Evolutionary conservation across 148 eudicot species (phyloP).

Genomic region (Heliamphora exappendiculata): DNA sequence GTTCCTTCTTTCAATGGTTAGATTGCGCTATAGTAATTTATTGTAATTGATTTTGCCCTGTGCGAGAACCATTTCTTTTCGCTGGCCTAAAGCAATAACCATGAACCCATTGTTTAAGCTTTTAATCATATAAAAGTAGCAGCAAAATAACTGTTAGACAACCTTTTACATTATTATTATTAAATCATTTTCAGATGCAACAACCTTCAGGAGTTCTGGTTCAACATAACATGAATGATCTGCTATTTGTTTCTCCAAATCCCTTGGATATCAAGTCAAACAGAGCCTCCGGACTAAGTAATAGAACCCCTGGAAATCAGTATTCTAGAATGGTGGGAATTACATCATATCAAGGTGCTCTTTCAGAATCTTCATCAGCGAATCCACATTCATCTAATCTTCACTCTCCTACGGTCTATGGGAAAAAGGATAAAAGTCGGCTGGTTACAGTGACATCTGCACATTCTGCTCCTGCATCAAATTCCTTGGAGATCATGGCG

Average conservation of each 20-base stretch:
- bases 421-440: conserved; percentile 35
- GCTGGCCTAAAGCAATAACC: neutral
- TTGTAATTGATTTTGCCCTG: no score
- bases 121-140: neutral
- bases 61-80: neutral
- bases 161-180: neutral
- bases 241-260: conserved; percentile 42
- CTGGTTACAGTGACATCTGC: conserved; percentile 24
- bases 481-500: conserved; percentile 23
- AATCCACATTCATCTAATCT: conserved; percentile 22
- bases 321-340: conserved; percentile 26
- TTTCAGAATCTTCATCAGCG: conserved; percentile 26
- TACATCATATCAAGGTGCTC: conserved; percentile 22
- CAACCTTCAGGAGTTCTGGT: conserved; percentile 52
- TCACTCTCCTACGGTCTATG: conserved; percentile 33
- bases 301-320: conserved; percentile 27
- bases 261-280: conserved; percentile 24
- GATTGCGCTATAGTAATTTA: neutral
- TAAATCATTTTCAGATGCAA: conserved; percentile 21
- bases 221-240: conserved; percentile 40
- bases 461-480: conserved; percentile 32
- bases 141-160: neutral
- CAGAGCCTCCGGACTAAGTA: conserved; percentile 18
- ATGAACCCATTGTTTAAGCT: neutral
- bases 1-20: neutral